Base-by-base conservation (phyloP, 768 basidiomycete species). In the Cyclocybe cylindracea region DNA sequence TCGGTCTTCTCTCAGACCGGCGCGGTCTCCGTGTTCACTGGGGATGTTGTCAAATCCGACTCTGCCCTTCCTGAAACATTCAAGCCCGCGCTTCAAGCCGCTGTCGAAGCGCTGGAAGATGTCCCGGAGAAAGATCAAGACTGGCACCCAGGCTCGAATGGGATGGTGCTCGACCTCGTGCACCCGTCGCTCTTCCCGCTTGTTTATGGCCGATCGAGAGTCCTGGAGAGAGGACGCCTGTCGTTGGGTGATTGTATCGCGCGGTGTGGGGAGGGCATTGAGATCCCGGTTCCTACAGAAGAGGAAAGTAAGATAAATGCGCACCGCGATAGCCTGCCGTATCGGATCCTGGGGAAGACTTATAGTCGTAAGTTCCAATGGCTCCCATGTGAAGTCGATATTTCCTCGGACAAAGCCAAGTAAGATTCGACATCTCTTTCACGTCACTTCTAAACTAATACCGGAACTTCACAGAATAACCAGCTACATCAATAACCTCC, bases 131-230 rank as follows among this genome's bases (percentile, higher is more conserved):
- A 61, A 0, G 24, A 64, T 46, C 71, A 68, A 37, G 78, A 79
- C 57, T 79, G 78, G 78, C 77, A 78, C 54, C 78, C 78, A 5
- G 65, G 68, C 2, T 74, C 75, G 1, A 64, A 78, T 53, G 60
- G 66, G 5, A 70, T 70, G 44, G 77, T 79, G 0, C 70, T 75
- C 37, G 76, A 79, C 50, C 64, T 78, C 18, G 71, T 78, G 0
- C 74, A 80, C 45, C 78, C 78, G 34, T 73, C 76, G 1, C 65
- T 78, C 0, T 79, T 67, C 55, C 68, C 69, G 33, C 52, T 78
- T 0, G 62, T 71, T 6, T 76, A 77, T 48, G 71, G 66, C 7
- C 63, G 61, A 16, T 69, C 67, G 1, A 48, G 56, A 5, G 54
- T 66, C 19, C 48, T 69, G 6, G 24, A 41, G 7, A 49, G 57